Percentiles rank a stretch among this genome's conserved stretches.
Conservation (phyloP, 768 basidiomycete genomes). For the Pisolithus sp. region DNA sequence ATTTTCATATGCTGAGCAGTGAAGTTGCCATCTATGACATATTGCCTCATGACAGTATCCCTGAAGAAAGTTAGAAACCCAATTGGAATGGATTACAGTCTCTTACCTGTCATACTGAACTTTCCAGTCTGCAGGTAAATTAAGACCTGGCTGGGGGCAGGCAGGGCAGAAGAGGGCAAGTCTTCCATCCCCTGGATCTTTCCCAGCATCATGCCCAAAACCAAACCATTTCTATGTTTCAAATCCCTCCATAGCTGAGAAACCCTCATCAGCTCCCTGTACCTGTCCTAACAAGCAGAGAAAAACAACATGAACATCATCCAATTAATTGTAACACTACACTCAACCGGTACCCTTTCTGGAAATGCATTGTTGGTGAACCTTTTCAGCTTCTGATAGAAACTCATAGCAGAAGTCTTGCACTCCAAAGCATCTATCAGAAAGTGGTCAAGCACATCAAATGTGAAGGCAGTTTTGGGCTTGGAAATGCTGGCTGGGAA, state of each 20-base stretch:
- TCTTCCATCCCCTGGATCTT: neutral
- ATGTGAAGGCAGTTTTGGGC: constrained; percentile 6
- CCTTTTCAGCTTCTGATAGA: constrained; percentile 3
- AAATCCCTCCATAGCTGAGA: constrained; percentile 1
- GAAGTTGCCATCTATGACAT: constrained; percentile 10
- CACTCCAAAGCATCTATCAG: constrained; percentile 5
- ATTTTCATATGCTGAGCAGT: constrained; percentile 14
- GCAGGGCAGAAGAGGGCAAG: constrained; percentile 20
- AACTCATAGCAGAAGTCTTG: constrained; percentile 11
- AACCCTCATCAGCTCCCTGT: constrained; percentile 8
- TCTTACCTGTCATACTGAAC: constrained; percentile 3
- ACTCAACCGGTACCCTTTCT: neutral
- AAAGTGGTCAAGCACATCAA: constrained; percentile 3
- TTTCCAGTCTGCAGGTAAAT: constrained; percentile 20
- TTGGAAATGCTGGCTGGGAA: constrained; percentile 2
- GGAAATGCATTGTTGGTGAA: constrained; percentile 3
- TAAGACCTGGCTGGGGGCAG: constrained; percentile 23
- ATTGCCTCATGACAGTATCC: neutral
- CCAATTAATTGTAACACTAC: too few relatives aligned
- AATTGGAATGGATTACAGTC: neutral
- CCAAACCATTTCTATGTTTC: constrained; percentile 1
- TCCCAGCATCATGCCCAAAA: constrained; percentile 7
- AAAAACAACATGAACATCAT: too few relatives aligned
- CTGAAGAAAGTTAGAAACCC: neutral
- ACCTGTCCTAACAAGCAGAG: constrained; percentile 2